Evolutionary conservation across 2,329 filamentous ascomycete genomes (phyloP).

Genomic region (Aspergillus eucalypticola): DNA sequence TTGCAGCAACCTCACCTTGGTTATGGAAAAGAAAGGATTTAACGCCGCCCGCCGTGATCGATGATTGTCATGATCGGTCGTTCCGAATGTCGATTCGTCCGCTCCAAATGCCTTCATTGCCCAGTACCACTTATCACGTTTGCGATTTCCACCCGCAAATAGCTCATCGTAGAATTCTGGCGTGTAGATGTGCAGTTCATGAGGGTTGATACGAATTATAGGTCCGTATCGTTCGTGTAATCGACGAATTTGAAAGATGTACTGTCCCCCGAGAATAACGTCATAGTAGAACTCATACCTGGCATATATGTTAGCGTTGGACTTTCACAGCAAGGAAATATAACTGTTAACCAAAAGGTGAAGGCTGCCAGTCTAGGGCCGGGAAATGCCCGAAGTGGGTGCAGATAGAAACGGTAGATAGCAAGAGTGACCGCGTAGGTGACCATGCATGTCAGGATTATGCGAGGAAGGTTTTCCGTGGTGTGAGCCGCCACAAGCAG

Average conservation of each 20-base stretch:
- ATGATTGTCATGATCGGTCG: no score
- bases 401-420: neutral
- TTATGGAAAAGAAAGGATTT: no score
- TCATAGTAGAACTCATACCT: constrained; percentile 1
- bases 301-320: neutral
- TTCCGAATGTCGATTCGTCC: no score
- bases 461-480: neutral
- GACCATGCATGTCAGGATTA: neutral
- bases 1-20: no score
- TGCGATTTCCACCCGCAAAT: no score
- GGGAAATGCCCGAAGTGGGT: neutral
- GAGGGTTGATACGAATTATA: neutral
- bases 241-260: neutral
- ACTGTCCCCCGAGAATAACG: neutral
- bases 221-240: neutral
- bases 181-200: neutral
- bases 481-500: neutral
- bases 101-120: no score
- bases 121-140: no score
- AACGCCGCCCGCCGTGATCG: no score
- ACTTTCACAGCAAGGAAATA: neutral
- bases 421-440: neutral
- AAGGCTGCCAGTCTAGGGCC: neutral
- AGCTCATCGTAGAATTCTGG: constrained; percentile 5
- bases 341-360: neutral